These are phyloP conservation scores for Crithidia acanthocephali DNA, from an alignment of 208 protist genomes.

Conservation along the genomic window DNA sequence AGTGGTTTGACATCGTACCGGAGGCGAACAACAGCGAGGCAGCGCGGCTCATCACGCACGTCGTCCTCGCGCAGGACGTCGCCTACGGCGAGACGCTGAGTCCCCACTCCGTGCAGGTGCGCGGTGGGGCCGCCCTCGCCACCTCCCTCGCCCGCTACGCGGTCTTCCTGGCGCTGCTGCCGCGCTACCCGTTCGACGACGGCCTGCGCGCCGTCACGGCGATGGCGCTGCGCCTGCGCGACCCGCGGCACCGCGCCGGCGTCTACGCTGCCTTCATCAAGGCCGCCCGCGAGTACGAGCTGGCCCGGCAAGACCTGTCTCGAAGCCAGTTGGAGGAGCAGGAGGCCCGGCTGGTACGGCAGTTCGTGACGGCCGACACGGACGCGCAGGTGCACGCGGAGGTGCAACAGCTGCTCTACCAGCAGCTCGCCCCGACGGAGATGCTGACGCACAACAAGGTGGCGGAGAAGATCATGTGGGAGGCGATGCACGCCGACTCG, in stretches of 20 bases:
- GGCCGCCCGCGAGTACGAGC: constrained; percentile 52
- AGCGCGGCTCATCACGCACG: constrained; percentile 62
- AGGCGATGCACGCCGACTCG: constrained; percentile 73
- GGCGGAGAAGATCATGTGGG: constrained; percentile 79
- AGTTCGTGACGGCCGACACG: constrained; percentile 59
- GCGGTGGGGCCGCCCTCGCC: constrained; percentile 46
- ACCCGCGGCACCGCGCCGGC: constrained; percentile 51
- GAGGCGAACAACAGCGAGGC: constrained; percentile 46
- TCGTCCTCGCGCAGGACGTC: constrained; percentile 60
- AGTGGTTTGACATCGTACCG: constrained; percentile 55
- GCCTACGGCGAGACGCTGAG: constrained; percentile 69
- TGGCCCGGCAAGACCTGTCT: constrained; percentile 41
- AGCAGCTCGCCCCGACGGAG: constrained; percentile 39
- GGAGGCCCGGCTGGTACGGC: constrained; percentile 63
- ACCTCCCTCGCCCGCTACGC: constrained; percentile 53
- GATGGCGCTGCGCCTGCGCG: constrained; percentile 59
- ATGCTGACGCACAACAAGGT: constrained; percentile 69
- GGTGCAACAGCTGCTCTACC: constrained; percentile 67
- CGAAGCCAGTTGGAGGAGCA: constrained; percentile 61
- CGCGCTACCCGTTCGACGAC: constrained; percentile 49
- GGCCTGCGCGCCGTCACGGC: constrained; percentile 53
- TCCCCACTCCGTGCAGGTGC: constrained; percentile 55
- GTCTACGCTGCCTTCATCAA: constrained; percentile 76
- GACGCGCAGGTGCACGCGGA: constrained; percentile 40
- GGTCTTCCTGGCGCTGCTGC: constrained; percentile 55